Percentiles rank a stretch among this genome's conserved stretches.
Evolutionary conservation across 2,329 filamentous ascomycete genomes (phyloP).

Genomic region (Trichoderma sp.): DNA sequence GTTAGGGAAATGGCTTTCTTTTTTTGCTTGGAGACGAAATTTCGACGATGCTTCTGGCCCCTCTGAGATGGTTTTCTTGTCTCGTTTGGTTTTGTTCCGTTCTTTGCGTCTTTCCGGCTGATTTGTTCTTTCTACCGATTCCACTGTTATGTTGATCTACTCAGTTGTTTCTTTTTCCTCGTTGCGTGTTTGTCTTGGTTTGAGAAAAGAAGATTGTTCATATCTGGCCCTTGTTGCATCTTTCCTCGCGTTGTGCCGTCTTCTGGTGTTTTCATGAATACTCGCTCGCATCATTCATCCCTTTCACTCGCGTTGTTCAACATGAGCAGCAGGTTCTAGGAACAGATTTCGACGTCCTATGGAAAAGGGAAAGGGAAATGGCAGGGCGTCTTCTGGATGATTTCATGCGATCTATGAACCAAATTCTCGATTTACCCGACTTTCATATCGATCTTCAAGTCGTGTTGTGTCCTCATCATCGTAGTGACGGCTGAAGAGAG

Average conservation of each 20-base stretch:
- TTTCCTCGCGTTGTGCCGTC: background rate
- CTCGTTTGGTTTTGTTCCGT: background rate
- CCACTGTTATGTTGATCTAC: background rate
- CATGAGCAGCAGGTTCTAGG: background rate
- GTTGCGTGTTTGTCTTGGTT: background rate
- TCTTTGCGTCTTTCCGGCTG: background rate
- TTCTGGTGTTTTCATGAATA: too few species aligned
- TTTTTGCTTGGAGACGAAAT: conserved; percentile 21
- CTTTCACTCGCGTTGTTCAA: background rate
- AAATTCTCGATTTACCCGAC: too few species aligned
- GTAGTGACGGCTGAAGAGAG: too few species aligned
- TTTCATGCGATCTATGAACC: too few species aligned
- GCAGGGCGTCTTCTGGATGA: too few species aligned
- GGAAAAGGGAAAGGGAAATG: too few species aligned
- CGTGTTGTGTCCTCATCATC: too few species aligned
- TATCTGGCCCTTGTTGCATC: background rate
- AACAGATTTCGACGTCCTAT: too few species aligned
- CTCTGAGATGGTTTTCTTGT: background rate
- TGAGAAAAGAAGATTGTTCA: conserved; percentile 13
- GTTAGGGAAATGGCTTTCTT: conserved; percentile 12
- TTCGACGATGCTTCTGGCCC: background rate
- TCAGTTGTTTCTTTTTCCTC: background rate
- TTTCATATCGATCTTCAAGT: too few species aligned
- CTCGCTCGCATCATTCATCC: background rate
- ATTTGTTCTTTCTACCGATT: too few species aligned